Evolutionary conservation across 176 grass and related monocot species (phyloP), one percentile per base, ranked within the genome.

Genomic region (Oryza longistaminata): DNA sequence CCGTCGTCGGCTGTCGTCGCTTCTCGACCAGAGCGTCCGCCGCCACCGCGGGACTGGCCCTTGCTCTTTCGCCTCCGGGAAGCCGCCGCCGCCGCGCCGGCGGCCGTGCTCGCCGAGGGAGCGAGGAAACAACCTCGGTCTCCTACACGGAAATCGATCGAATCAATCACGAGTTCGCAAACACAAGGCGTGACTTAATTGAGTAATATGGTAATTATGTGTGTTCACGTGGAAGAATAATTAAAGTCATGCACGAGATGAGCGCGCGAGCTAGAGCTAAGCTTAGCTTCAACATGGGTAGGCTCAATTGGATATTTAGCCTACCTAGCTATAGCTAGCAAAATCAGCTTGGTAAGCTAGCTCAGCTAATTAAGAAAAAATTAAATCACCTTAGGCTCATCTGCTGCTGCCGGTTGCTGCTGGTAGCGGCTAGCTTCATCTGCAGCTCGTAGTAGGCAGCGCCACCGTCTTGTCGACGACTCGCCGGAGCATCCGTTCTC

Each of bases 401-500:
- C 85, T 76, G 80, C 48, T 17, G 82, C 39, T 31, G 34, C 34
- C 24, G 72, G 75, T 76, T 90, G 80, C 67, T 95, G 83, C 71
- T 92, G 80, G 43, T 92, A 82, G 80, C 78, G 0, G 93, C 80
- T 78, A 99, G 81, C 81, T 96, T 99, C 83, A 77, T 92, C 60
- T 91, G 81, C 70, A 99, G 73, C 48, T 99, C 88, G 43, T 91
- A 27, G 68, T 94, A 99, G 60, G 94, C 91, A n/a, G 19, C 76
- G 92, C 69, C n/a, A 96, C 12, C 22, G 89, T 88, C 39, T 24
- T 74, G 79, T 96, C 93, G 60, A 96, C 85, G 17, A 74, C 78
- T 81, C 73, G 85, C 75, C 74, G 85, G 74, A 96, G 90, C 48
- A 88, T 62, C 86, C 40, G 86, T 99, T 99, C 81, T 99, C 96